Evolutionary conservation across 129 eudicot genomes (phyloP).

Genomic region (Pseudognaphalium luteoalbum): DNA sequence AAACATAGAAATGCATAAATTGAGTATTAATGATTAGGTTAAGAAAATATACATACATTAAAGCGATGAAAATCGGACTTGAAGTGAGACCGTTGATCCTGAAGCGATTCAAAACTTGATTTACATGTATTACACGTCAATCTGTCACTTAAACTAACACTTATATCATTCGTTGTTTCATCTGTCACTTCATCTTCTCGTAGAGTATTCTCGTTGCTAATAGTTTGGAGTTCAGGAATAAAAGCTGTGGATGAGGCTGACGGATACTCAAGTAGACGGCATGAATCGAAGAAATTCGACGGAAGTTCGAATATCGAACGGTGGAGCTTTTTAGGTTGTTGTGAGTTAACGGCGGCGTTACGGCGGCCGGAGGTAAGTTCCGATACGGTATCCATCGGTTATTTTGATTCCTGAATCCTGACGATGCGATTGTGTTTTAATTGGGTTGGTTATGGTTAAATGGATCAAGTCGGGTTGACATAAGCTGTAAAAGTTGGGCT

Average conservation of each 20-base stretch:
- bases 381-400: slow-evolving; percentile 27
- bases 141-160: slow-evolving; percentile 40
- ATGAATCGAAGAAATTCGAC: slow-evolving; percentile 62
- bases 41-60: slow-evolving; percentile 67
- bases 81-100: slow-evolving; percentile 85
- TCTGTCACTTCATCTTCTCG: slow-evolving; percentile 12
- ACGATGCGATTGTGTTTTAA: slow-evolving; percentile 12
- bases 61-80: slow-evolving; percentile 92
- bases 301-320: slow-evolving; percentile 89
- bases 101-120: slow-evolving; percentile 72
- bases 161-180: slow-evolving; percentile 6
- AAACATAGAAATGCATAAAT: background rate
- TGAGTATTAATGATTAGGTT: background rate
- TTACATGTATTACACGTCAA: slow-evolving; percentile 85
- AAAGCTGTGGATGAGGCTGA: slow-evolving; percentile 26
- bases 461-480: too few relatives aligned
- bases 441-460: background rate
- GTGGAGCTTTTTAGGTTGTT: slow-evolving; percentile 35
- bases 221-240: slow-evolving; percentile 23
- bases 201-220: slow-evolving; percentile 8
- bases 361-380: slow-evolving; percentile 30
- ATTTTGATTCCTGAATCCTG: background rate
- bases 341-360: slow-evolving; percentile 19
- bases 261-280: slow-evolving; percentile 64
- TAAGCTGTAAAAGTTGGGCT: background rate